phyloP scores from a whole-genome alignment of 305 asterid species.

The Salvia sclarea region DNA sequence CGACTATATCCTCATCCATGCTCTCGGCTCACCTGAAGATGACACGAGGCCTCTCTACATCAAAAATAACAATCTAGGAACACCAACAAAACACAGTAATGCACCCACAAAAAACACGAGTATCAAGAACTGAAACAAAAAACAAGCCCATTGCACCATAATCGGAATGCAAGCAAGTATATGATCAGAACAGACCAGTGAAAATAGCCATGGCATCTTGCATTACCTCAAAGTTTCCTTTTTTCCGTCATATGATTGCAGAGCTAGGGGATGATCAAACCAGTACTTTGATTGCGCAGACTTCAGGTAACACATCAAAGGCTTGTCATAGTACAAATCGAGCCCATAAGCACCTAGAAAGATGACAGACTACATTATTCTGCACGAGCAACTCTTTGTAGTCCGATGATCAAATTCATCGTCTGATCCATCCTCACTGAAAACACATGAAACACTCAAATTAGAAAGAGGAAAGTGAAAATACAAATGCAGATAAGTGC shows the following conservation, averaged over 20 bases:
- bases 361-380: constrained; percentile 60
- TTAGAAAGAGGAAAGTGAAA: constrained; percentile 27
- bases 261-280: constrained; percentile 12
- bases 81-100: constrained; percentile 9
- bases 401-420: constrained; percentile 60
- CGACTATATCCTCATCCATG: neutral
- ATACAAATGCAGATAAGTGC: neutral
- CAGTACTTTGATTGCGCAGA: constrained; percentile 25
- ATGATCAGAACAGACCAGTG: constrained; percentile 31
- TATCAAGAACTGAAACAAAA: constrained; percentile 30
- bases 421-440: constrained; percentile 80
- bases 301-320: constrained; percentile 28
- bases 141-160: constrained; percentile 31
- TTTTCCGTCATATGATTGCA: neutral
- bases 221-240: constrained; percentile 16
- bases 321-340: constrained; percentile 11
- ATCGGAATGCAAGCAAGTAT: constrained; percentile 41
- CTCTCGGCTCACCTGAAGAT: constrained; percentile 4
- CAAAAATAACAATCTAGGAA: constrained; percentile 29
- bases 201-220: constrained; percentile 30
- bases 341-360: constrained; percentile 14
- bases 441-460: constrained; percentile 30
- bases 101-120: constrained; percentile 15
- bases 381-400: constrained; percentile 72
- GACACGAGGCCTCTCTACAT: constrained; percentile 27